Evolutionary conservation across 176 grass and related monocot species (phyloP).

Genomic region (Oropetium thomaeum): DNA sequence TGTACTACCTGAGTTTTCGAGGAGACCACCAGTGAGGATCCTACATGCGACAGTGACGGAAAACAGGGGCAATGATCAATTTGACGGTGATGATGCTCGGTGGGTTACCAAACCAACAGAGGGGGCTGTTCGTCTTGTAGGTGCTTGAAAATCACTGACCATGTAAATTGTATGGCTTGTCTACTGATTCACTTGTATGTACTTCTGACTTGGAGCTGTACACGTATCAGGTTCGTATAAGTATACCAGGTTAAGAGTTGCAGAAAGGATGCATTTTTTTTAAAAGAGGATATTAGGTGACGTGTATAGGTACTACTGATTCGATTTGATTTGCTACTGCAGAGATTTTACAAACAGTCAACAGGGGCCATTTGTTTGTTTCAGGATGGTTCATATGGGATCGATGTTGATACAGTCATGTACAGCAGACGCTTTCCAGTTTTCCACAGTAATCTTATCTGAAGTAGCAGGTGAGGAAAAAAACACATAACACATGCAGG

Average conservation of each 20-base stretch:
- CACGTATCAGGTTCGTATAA: neutral
- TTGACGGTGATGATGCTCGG: neutral
- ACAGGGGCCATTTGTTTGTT: no score
- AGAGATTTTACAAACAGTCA: no score
- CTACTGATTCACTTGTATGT: neutral
- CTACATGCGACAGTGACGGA: neutral
- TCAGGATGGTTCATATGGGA: no score
- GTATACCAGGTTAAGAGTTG: constrained; percentile 1
- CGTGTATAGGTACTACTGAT: neutral
- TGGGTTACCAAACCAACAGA: neutral
- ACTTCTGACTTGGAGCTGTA: neutral
- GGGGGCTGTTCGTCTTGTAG: neutral
- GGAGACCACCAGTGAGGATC: neutral
- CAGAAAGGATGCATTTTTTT: neutral
- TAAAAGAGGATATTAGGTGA: neutral
- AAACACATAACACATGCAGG: no score
- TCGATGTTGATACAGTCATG: no score
- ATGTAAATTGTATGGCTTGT: constrained; percentile 12
- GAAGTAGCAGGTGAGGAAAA: no score
- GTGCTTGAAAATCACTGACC: neutral
- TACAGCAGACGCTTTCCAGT: no score
- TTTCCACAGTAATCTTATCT: no score
- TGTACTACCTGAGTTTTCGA: neutral
- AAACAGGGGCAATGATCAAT: neutral
- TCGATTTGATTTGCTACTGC: no score